Percentiles rank a stretch among this genome's conserved stretches.
Conservation (phyloP, 2,329 filamentous ascomycete species). For the Coleophoma eucalyptorum region DNA sequence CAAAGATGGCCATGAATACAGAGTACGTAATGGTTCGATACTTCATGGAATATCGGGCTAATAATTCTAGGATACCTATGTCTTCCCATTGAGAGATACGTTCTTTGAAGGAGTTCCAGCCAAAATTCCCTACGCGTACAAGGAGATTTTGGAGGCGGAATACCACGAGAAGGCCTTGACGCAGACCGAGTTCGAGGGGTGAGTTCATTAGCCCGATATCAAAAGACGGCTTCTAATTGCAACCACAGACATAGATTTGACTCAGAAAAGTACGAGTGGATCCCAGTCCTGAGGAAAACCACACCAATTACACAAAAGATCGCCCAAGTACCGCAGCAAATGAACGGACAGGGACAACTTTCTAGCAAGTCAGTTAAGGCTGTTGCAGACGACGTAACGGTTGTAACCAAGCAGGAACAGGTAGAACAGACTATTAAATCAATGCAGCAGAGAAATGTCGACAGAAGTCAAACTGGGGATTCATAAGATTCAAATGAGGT, state of each 20-base stretch:
- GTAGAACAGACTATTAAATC: not conserved
- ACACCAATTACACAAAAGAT: not conserved
- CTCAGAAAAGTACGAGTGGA: slow-evolving; percentile 31
- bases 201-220: slow-evolving; percentile 18
- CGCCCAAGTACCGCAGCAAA: not conserved
- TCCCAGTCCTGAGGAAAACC: slow-evolving; percentile 17
- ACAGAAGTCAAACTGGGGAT: too few relatives aligned
- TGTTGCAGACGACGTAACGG: too few relatives aligned
- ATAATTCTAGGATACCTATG: slow-evolving; percentile 42
- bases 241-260: slow-evolving; percentile 36
- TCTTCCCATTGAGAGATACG: slow-evolving; percentile 67
- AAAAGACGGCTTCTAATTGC: not conserved
- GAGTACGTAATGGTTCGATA: slow-evolving; percentile 26
- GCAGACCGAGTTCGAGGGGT: slow-evolving; percentile 49
- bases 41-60: too few relatives aligned
- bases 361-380: too few relatives aligned
- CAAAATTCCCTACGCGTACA: slow-evolving; percentile 62
- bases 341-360: not conserved
- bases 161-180: slow-evolving; percentile 50
- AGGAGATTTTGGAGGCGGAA: slow-evolving; percentile 53
- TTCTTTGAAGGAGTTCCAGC: slow-evolving; percentile 63
- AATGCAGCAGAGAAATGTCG: too few relatives aligned
- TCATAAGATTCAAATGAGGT: too few relatives aligned
- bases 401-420: not conserved
- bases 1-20: slow-evolving; percentile 47